Evolutionary conservation across 2,329 filamentous ascomycete species (phyloP).

Genomic region (Aspergillus cejpii): DNA sequence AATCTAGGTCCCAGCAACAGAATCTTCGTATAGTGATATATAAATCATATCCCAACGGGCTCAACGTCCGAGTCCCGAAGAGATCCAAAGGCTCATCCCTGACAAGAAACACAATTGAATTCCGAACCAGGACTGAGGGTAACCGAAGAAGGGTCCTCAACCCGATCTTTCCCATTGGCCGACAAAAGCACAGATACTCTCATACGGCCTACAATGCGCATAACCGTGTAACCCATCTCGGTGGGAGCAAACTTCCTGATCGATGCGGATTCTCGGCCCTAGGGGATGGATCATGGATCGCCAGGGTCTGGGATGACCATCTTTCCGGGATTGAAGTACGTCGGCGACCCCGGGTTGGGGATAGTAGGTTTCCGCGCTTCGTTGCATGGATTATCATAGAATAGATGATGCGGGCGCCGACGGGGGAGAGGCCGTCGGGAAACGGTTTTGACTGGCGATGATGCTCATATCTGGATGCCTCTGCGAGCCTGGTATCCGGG

Average conservation of each 20-base stretch:
- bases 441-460: conserved; percentile 62
- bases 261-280: conserved; percentile 50
- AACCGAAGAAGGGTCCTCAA: conserved; percentile 34
- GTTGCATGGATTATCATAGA: conserved; percentile 50
- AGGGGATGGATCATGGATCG: conserved; percentile 49
- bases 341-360: conserved; percentile 28
- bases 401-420: conserved; percentile 47
- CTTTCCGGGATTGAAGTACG: conserved; percentile 37
- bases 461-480: conserved; percentile 74
- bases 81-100: conserved; percentile 20
- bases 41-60: too few species aligned
- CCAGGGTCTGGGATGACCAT: conserved; percentile 51
- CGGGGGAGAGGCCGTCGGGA: conserved; percentile 41
- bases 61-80: not conserved
- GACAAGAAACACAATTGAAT: conserved; percentile 38
- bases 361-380: conserved; percentile 46
- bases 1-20: too few species aligned
- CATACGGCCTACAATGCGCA: conserved; percentile 39
- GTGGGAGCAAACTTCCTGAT: conserved; percentile 55
- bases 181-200: conserved; percentile 32
- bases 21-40: too few species aligned
- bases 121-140: conserved; percentile 35
- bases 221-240: conserved; percentile 50
- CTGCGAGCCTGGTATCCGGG: conserved; percentile 65
- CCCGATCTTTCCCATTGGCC: conserved; percentile 25